Conservation (phyloP, 495 filamentous ascomycete species). For the Chaetomium cochliodes region DNA sequence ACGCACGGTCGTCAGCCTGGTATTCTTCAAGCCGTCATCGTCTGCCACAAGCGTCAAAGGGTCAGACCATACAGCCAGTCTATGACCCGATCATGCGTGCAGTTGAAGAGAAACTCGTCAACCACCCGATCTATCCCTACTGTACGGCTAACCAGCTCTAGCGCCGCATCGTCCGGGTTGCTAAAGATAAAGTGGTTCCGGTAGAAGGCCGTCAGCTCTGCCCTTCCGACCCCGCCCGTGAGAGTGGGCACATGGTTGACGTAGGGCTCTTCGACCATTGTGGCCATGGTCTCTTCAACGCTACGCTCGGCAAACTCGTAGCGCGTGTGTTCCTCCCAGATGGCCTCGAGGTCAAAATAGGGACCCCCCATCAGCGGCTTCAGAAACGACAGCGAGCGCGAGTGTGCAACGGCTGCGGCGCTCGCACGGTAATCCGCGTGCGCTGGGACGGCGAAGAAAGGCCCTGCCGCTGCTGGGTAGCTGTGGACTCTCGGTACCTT, state of each 20-base stretch:
- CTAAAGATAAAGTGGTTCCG: constrained; percentile 68
- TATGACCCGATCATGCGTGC: constrained; percentile 69
- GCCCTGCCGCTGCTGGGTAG: constrained; percentile 34
- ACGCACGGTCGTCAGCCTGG: not conserved
- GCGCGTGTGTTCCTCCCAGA: constrained; percentile 60
- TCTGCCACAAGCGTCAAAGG: too few relatives aligned
- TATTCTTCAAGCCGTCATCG: not conserved
- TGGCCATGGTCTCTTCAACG: constrained; percentile 56
- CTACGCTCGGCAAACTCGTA: constrained; percentile 55
- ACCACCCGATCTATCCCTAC: constrained; percentile 57
- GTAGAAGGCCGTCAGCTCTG: constrained; percentile 70
- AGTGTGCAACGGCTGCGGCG: constrained; percentile 49
- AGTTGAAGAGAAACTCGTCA: constrained; percentile 58
- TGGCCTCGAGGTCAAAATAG: constrained; percentile 57
- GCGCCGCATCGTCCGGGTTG: constrained; percentile 63
- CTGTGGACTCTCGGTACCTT: constrained; percentile 16
- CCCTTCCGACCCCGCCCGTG: constrained; percentile 71
- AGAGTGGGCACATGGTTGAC: constrained; percentile 59
- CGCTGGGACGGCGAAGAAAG: constrained; percentile 45
- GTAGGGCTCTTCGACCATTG: constrained; percentile 60
- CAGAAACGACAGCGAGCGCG: constrained; percentile 51
- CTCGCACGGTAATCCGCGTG: constrained; percentile 40
- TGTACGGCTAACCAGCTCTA: constrained; percentile 72
- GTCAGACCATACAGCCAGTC: constrained; percentile 62
- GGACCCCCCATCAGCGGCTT: constrained; percentile 53